These are phyloP conservation scores for Tetrastigma voinierianum DNA, from an alignment of 164 flowering plant species.

Conservation along the genomic window DNA sequence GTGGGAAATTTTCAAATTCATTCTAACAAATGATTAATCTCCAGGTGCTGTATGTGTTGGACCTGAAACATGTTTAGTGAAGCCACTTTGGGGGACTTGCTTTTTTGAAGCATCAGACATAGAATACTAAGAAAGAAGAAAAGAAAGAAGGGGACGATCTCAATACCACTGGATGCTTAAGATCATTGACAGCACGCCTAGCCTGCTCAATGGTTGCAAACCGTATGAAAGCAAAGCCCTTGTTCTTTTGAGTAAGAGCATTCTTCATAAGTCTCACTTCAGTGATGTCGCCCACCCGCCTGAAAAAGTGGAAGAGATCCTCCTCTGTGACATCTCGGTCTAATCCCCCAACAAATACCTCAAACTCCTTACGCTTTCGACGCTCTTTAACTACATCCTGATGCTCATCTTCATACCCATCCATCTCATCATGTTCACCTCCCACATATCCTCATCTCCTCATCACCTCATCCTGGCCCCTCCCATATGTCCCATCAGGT, in stretches of 20 bases:
- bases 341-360: constrained; percentile 37
- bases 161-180: constrained; percentile 29
- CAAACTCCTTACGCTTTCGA: constrained; percentile 33
- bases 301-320: constrained; percentile 32
- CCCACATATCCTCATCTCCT: constrained; percentile 14
- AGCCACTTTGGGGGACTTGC: background rate
- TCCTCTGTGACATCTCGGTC: constrained; percentile 34
- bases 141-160: background rate
- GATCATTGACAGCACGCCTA: constrained; percentile 31
- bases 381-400: constrained; percentile 30
- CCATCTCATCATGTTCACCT: constrained; percentile 10
- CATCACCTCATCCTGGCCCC: constrained; percentile 13
- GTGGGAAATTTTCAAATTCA: too few species aligned
- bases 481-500: constrained; percentile 22
- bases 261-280: constrained; percentile 37
- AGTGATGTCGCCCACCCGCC: constrained; percentile 29
- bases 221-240: constrained; percentile 39
- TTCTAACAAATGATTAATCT: too few species aligned
- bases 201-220: constrained; percentile 36
- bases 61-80: background rate
- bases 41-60: too few species aligned
- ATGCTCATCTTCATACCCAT: constrained; percentile 27
- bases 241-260: constrained; percentile 30
- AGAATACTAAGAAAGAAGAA: background rate
- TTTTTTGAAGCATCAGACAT: background rate